Conservation (phyloP, 108 stramenopile species). For the Cylindrotheca fusiformis region DNA sequence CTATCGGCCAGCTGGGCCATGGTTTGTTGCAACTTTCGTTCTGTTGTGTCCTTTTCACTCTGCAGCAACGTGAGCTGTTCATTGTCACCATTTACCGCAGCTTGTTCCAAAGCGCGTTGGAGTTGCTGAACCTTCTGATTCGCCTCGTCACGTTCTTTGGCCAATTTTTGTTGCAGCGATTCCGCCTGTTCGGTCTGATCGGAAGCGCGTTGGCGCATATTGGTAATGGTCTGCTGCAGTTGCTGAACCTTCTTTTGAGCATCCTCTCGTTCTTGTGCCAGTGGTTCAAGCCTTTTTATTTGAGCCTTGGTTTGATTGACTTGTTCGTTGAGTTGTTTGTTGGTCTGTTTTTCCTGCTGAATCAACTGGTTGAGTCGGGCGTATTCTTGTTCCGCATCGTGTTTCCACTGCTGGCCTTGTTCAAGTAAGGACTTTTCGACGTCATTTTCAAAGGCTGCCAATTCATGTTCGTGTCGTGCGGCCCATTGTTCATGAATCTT, state of each 20-base stretch:
- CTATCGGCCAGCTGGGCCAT: not conserved
- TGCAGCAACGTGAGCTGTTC: slow-evolving; percentile 1
- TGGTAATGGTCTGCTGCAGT: not conserved
- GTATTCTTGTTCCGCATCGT: slow-evolving; percentile 25
- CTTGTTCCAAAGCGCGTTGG: slow-evolving; percentile 9
- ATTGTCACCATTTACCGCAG: not conserved
- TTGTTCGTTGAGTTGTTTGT: slow-evolving; percentile 15
- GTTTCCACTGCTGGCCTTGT: slow-evolving; percentile 30
- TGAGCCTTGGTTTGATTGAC: slow-evolving; percentile 4
- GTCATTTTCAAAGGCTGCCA: slow-evolving; percentile 8
- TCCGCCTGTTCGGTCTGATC: slow-evolving; percentile 4
- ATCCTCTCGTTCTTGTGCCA: not conserved
- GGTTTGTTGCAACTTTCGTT: slow-evolving; percentile 11
- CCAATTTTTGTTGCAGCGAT: slow-evolving; percentile 3
- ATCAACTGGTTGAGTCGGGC: slow-evolving; percentile 14
- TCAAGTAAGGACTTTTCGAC: slow-evolving; percentile 26
- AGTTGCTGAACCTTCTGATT: slow-evolving; percentile 3
- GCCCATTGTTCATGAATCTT: not conserved
- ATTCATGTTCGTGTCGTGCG: slow-evolving; percentile 14
- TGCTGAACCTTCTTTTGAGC: not conserved
- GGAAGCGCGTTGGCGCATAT: not conserved
- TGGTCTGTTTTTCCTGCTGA: slow-evolving; percentile 22
- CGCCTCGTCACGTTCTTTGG: slow-evolving; percentile 10
- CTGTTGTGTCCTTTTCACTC: slow-evolving; percentile 4
- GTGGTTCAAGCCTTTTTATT: slow-evolving; percentile 12